Base-by-base conservation (phyloP, 106 monocot genomes). In the Dendrobium catenatum region DNA sequence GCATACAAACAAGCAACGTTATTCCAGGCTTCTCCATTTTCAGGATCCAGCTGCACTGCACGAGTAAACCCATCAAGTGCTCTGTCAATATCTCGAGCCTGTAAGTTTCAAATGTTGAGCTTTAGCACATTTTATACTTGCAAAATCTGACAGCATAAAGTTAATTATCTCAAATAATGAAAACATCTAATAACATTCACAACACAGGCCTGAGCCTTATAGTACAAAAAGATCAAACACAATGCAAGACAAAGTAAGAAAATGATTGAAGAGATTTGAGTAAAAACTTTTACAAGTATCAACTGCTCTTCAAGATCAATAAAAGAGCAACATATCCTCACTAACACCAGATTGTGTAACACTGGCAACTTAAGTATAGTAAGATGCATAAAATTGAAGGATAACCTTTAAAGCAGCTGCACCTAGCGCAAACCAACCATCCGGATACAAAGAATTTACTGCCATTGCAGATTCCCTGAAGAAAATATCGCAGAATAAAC, bases 1-100 rank as follows among this genome's bases (percentile, higher is more conserved):
- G 58, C 91, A 58, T 95, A 95, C 95, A 99, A 81, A 78, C 89
- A 89, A 80, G 91, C 99, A 86, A 99, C 88, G 82, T 99, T 99
- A 84, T 93, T 99, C 99, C 95, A 99, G 77, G 99, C 99, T 80
- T 99, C 99, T 77, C 95, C 95, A 89, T 95, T 93, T 47, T 99
- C 99, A 75, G 99, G 99, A 86, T 99, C 95, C 83, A 99, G 81
- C 88, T 95, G 99, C 74, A 99, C 95, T 79, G 99, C 87, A 85
- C 87, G 93, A 77, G 87, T 99, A 87, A 95, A 99, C 26, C 84
- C 93, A 86, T 99, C 99, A 64, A 99, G 72, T 41, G 99, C 99
- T 86, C 87, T 99, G 46, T 93, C 90, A 85, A 87, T 78, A 89
- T 99, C 95, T 78, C 81, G 80, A 47, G 87, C 95, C 99, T 99